Evolutionary conservation across 805 yeast species (phyloP), one percentile per base, ranked within the genome.

Genomic region (Candida oleophila): DNA sequence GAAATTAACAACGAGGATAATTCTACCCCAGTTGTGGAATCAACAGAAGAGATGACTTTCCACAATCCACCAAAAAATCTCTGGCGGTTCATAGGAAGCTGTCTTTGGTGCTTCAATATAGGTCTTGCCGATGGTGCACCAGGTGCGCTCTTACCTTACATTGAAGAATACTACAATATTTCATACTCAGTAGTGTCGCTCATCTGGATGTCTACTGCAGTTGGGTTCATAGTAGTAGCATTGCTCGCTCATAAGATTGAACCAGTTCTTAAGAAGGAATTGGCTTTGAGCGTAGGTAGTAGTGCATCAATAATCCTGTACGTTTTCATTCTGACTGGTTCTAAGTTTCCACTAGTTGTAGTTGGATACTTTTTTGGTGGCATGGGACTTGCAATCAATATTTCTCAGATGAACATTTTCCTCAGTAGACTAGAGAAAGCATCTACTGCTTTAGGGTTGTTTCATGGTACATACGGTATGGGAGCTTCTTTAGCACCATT

Each of bases 401-500:
- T 76, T 20, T 69, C 83, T 3, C 82, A 79, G 50, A 68, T 70
- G 38, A 82, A 81, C 54, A 73, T 80, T 15, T 81, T 79, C 52
- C 49, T 80, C 16, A 64, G 81, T 3, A 61, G 73, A 47, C 62
- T 83, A 33, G 71, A 72, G 20, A 78, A 80, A 48, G 74, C 80
- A 42, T 81, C 85, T 41, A 78, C 75, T 44, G 69, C 78, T 48
- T 71, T 85, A 64, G 87, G 91, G 1, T 61, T 72, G 21, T 68
- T 78, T 48, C 94, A 87, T 65, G 91, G 88, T 1, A 58, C 72
- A 12, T 87, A 85, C 61, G 95, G 95, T 1, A 54, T 81, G 2
- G 90, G 91, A 2, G 88, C 90, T 1, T 81, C 87, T 40, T 52
- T 82, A 1, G 76, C 89, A 2, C 91, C 95, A 2, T 74, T 87